Evolutionary conservation across 1,284 basidiomycete species (phyloP), one percentile per base, ranked within the genome.

Genomic region (Moesziomyces globuligerus): DNA sequence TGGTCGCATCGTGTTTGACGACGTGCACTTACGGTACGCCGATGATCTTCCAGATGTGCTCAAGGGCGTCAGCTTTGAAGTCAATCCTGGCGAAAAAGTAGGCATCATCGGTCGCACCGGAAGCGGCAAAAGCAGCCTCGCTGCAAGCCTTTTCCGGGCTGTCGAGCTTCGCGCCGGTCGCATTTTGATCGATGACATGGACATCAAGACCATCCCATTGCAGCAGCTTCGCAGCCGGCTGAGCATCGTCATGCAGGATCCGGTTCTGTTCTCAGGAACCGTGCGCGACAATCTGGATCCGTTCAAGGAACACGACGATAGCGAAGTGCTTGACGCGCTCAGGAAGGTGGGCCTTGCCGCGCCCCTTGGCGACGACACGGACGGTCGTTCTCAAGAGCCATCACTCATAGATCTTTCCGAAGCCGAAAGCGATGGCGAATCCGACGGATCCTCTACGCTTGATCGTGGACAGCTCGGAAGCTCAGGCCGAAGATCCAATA

Each of bases 241-340:
- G 44, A 84, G 84, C 3, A 84, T 85, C 48, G 85, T 86, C 24
- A 84, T 84, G 3, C 85, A 86, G 74, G 85, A 93, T 65, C 90
- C 91, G 2, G 89, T 92, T 0, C 84, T 95, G 3, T 95, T 96
- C 85, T 91, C 90, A 0, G 92, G 93, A 0, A 93, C 91, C 0
- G 84, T 95, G 23, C 86, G 91, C 18, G 90, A 92, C 20, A 94
- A 94, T 71, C 82, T 95, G 4, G 93, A 96, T 84, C 93, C 92
- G 0, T 94, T 93, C 84, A 83, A 86, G 45, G 91, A 94, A 72
- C 89, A 94, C 74, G 87, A 88, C 0, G 94, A 97, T 70, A 86
- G 85, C 13, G 91, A 92, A 62, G 89, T 94, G 20, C 89, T 90
- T 7, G 86, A 90, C 42, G 62, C 68, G 18, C 57, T 71, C 4